These are phyloP conservation scores for Emmonsiellopsis sp. DNA, from an alignment of 2,329 filamentous ascomycete species.

Conservation along the genomic window DNA sequence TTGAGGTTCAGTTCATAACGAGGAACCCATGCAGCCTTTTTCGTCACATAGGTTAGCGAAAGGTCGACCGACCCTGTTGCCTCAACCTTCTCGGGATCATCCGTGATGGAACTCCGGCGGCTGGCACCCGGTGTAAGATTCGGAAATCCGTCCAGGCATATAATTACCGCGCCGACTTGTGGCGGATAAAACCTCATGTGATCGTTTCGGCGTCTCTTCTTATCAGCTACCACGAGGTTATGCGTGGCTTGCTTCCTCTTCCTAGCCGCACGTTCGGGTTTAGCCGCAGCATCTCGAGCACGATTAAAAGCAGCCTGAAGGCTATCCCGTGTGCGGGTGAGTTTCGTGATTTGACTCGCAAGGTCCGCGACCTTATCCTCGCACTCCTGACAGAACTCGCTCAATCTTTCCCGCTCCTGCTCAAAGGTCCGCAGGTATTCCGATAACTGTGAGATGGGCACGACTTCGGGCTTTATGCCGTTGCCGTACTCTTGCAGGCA, in stretches of 20 bases:
- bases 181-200: constrained; percentile 27
- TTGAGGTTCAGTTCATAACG: constrained; percentile 55
- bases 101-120: constrained; percentile 17
- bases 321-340: constrained; percentile 17
- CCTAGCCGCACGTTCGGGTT: constrained; percentile 18
- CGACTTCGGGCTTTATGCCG: constrained; percentile 19
- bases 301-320: constrained; percentile 9
- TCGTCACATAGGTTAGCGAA: constrained; percentile 51
- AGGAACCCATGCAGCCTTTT: constrained; percentile 49
- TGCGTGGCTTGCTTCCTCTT: constrained; percentile 18
- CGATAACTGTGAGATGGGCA: constrained; percentile 21
- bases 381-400: constrained; percentile 15
- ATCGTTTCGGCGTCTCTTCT: constrained; percentile 21
- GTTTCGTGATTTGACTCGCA: constrained; percentile 17
- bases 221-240: constrained; percentile 22
- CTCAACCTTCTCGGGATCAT: constrained; percentile 10
- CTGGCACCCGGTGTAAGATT: constrained; percentile 19
- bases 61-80: constrained; percentile 22
- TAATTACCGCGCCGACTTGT: constrained; percentile 25
- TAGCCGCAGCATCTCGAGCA: constrained; percentile 14
- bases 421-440: constrained; percentile 28
- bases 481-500: constrained; percentile 28
- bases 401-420: constrained; percentile 19
- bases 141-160: constrained; percentile 26
- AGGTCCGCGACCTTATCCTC: constrained; percentile 16